Evolutionary conservation across 208 protist species (phyloP).

Genomic region (Crithidia bombi): DNA sequence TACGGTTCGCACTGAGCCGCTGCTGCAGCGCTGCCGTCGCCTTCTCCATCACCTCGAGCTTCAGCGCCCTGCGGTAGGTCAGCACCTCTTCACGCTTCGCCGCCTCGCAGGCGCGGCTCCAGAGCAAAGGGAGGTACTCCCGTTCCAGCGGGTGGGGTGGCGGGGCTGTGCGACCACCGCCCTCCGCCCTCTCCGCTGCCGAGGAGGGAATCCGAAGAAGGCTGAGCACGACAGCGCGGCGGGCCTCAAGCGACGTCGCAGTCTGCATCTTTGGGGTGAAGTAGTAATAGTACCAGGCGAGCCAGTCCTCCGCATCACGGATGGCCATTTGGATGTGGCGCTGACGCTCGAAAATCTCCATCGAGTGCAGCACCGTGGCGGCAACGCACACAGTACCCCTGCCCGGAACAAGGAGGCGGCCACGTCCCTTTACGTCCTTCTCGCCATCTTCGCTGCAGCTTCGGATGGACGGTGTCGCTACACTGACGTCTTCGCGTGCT

Average conservation of each 20-base stretch:
- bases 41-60: conserved; percentile 12
- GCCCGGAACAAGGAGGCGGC: not conserved
- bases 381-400: conserved; percentile 52
- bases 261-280: conserved; percentile 9
- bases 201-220: conserved; percentile 1
- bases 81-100: conserved; percentile 10
- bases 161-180: not conserved
- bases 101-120: conserved; percentile 9
- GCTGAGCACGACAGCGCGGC: not conserved
- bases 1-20: not conserved
- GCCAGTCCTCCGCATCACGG: conserved; percentile 42
- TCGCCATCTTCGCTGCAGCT: conserved; percentile 2
- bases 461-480: not conserved
- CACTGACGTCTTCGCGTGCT: conserved; percentile 16
- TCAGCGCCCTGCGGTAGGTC: conserved; percentile 13
- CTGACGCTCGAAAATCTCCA: conserved; percentile 72
- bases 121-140: conserved; percentile 20
- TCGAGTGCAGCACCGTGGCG: conserved; percentile 63
- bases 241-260: conserved; percentile 8
- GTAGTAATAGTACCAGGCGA: conserved; percentile 39
- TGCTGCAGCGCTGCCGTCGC: not conserved
- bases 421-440: not conserved
- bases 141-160: conserved; percentile 10
- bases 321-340: conserved; percentile 40
- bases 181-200: not conserved